Evolutionary conservation across 2,329 filamentous ascomycete genomes (phyloP).

Genomic region (Setomelanomma holmii): DNA sequence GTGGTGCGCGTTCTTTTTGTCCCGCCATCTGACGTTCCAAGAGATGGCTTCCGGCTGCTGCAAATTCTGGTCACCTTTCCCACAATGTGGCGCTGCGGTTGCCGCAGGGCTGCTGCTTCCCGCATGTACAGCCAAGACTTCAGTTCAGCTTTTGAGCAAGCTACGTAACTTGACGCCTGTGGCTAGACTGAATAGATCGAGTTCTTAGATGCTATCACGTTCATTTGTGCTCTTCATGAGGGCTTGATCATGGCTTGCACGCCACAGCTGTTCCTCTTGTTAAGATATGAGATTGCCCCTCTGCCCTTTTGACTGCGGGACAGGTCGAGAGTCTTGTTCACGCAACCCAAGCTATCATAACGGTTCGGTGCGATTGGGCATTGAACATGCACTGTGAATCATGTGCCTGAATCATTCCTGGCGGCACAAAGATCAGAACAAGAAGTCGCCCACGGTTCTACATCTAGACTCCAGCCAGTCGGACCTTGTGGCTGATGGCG

Average conservation of each 20-base stretch:
- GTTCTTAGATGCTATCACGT: conserved; percentile 15
- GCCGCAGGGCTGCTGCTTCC: conserved; percentile 41
- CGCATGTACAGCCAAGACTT: conserved; percentile 35
- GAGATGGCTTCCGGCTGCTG: conserved; percentile 37
- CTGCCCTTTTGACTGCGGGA: not conserved
- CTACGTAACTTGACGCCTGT: conserved; percentile 30
- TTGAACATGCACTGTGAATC: not conserved
- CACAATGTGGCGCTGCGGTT: conserved; percentile 44
- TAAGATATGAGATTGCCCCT: not conserved
- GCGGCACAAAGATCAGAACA: conserved; percentile 7
- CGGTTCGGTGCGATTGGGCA: not conserved
- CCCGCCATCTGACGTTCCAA: conserved; percentile 45
- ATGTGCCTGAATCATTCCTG: conserved; percentile 1
- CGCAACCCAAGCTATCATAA: not conserved
- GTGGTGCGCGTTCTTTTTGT: conserved; percentile 38
- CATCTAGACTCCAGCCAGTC: conserved; percentile 26
- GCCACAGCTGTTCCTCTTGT: not conserved
- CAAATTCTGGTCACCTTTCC: conserved; percentile 41
- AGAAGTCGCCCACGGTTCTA: conserved; percentile 14
- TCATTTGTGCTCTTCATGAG: conserved; percentile 1
- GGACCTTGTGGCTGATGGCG: conserved; percentile 33
- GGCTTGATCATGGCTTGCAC: not conserved
- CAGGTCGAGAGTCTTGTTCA: not conserved
- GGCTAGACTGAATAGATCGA: conserved; percentile 20
- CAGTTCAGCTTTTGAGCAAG: conserved; percentile 27